These are phyloP conservation scores for Daldinia sp. DNA, from an alignment of 2,329 filamentous ascomycete species.

Conservation along the genomic window DNA sequence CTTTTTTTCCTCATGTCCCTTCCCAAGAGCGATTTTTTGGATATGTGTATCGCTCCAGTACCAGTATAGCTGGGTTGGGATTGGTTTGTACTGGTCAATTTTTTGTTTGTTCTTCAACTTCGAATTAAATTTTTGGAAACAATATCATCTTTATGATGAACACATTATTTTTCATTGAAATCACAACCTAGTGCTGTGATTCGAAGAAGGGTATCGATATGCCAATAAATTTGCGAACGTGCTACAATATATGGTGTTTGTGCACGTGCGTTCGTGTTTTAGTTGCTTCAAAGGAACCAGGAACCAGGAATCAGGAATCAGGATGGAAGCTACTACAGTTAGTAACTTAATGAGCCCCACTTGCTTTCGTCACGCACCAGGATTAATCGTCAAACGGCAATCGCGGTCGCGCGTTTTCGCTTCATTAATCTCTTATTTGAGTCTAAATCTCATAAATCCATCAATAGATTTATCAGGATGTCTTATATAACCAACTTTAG, in stretches of 20 bases:
- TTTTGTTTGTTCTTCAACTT: background rate
- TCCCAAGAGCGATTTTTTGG: too few species aligned
- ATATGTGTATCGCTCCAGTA: too few species aligned
- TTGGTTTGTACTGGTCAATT: too few species aligned
- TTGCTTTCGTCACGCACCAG: background rate
- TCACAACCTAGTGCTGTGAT: conserved; percentile 12
- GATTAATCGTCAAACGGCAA: too few species aligned
- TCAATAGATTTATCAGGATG: conserved; percentile 21
- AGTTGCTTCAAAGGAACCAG: too few species aligned
- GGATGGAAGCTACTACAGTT: too few species aligned
- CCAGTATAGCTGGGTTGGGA: too few species aligned
- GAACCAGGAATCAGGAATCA: too few species aligned
- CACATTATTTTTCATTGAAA: conserved; percentile 14
- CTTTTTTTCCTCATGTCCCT: too few species aligned
- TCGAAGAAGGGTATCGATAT: conserved; percentile 8
- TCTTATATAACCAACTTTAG: background rate
- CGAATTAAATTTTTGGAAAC: conserved; percentile 4
- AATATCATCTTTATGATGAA: background rate
- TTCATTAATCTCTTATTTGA: background rate
- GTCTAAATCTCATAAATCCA: background rate
- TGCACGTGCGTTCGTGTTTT: too few species aligned
- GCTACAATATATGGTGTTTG: too few species aligned
- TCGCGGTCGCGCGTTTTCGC: background rate
- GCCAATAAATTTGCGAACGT: too few species aligned
- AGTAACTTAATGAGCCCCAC: background rate